Conservation (phyloP, 148 eudicot species). For the Chenopodium album region DNA sequence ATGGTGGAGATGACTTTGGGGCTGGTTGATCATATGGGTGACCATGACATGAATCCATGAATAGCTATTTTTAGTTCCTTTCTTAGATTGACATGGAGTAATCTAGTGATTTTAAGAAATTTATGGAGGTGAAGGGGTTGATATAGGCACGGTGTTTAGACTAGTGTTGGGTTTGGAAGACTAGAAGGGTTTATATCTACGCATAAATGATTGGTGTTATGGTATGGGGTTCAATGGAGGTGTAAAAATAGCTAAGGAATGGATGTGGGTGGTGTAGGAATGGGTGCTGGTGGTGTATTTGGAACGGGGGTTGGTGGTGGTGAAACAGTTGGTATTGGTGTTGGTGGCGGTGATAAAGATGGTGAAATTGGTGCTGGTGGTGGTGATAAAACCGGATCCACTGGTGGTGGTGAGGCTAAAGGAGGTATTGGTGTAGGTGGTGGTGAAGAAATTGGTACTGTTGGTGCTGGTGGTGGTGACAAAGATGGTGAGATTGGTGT, state of each 20-base stretch:
- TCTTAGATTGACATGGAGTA: neutral
- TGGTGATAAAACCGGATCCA: conserved; percentile 5
- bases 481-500: neutral
- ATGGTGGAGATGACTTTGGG: neutral
- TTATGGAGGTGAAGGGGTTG: neutral
- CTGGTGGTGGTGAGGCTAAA: conserved; percentile 8
- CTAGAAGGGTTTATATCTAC: neutral
- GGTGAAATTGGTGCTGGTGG: neutral
- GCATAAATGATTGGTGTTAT: neutral
- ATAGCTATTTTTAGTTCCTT: neutral
- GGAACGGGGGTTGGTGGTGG: neutral
- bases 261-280: conserved; percentile 2
- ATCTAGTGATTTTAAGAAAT: neutral
- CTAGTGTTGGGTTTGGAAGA: neutral
- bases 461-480: conserved; percentile 12
- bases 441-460: neutral
- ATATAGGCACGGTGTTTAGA: too few relatives aligned
- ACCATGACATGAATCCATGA: neutral
- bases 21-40: neutral
- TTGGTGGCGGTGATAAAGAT: neutral
- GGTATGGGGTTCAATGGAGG: neutral
- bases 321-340: neutral
- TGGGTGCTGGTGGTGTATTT: conserved; percentile 9
- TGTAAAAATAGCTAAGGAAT: neutral
- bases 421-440: conserved; percentile 15